Evolutionary conservation across 768 basidiomycete species (phyloP).

Genomic region (Russula virescens): DNA sequence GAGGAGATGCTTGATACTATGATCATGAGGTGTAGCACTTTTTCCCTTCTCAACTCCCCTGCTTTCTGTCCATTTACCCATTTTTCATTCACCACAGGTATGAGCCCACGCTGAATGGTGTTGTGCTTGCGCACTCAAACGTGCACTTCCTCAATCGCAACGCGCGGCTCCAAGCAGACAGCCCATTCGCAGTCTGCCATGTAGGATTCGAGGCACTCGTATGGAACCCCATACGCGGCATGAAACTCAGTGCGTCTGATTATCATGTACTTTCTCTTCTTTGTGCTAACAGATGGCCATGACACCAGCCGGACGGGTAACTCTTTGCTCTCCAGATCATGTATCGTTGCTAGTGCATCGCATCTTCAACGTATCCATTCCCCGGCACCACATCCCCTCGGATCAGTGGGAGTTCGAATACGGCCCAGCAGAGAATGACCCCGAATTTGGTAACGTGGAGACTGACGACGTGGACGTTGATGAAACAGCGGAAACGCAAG

Average conservation of each 20-base stretch:
- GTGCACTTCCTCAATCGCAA: conserved; percentile 57
- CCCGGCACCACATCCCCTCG: conserved; percentile 80
- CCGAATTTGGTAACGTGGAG: conserved; percentile 49
- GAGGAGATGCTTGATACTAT: conserved; percentile 91
- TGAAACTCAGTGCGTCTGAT: conserved; percentile 61
- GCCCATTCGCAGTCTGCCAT: conserved; percentile 74
- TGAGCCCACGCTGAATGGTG: conserved; percentile 79
- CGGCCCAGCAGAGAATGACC: conserved; percentile 74
- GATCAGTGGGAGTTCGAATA: conserved; percentile 84
- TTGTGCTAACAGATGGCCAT: conserved; percentile 1
- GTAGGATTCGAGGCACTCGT: conserved; percentile 78
- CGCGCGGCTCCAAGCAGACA: conserved; percentile 71
- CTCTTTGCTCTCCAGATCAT: conserved; percentile 87
- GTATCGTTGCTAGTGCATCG: conserved; percentile 83
- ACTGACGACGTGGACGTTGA: conserved; percentile 19
- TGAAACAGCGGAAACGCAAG: conserved; percentile 22
- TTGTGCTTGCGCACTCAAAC: conserved; percentile 82
- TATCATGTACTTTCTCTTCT: not conserved
- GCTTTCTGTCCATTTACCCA: not conserved
- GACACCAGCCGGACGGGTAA: conserved; percentile 71
- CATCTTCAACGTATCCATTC: conserved; percentile 95
- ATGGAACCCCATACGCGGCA: conserved; percentile 83
- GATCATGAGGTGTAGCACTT: conserved; percentile 76
- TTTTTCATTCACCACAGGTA: conserved; percentile 50
- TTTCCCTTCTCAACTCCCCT: not conserved